Evolutionary conservation across 2,329 filamentous ascomycete species (phyloP).

Genomic region (Alternaria sp.): DNA sequence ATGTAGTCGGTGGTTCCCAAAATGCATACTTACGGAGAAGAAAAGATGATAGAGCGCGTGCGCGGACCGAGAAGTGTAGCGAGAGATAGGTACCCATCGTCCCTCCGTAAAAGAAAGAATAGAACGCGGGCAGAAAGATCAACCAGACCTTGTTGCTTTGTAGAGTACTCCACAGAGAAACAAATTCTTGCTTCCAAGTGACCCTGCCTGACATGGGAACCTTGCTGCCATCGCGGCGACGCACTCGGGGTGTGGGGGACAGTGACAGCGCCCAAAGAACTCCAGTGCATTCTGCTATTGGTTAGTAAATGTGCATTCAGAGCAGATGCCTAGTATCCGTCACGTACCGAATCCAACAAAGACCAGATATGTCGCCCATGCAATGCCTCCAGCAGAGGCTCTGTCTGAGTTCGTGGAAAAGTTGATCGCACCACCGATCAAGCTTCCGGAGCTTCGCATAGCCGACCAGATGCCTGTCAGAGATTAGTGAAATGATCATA

Average conservation of each 20-base stretch:
- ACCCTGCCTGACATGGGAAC: background rate
- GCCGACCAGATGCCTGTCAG: constrained; percentile 13
- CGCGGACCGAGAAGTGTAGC: constrained; percentile 16
- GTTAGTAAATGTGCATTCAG: background rate
- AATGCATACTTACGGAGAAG: constrained; percentile 6
- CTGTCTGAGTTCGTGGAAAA: constrained; percentile 11
- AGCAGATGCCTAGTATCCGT: background rate
- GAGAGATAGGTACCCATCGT: constrained; percentile 17
- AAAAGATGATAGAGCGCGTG: constrained; percentile 14
- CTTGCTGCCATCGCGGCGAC: constrained; percentile 5
- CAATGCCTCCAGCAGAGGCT: constrained; percentile 5
- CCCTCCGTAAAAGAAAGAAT: constrained; percentile 17
- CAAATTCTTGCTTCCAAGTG: constrained; percentile 8
- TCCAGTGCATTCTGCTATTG: constrained; percentile 7
- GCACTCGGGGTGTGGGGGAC: constrained; percentile 3
- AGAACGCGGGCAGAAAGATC: constrained; percentile 10
- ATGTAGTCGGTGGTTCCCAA: background rate
- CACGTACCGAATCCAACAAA: constrained; percentile 13
- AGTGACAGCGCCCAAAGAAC: constrained; percentile 10
- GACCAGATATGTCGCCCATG: constrained; percentile 13
- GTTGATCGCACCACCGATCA: constrained; percentile 16
- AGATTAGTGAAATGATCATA: background rate
- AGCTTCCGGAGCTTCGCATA: constrained; percentile 15
- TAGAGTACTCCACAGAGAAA: constrained; percentile 1
- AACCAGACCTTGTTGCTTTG: constrained; percentile 3